Percentiles rank a stretch among this genome's conserved stretches.
Conservation (phyloP, 108 stramenopile genomes). For the Cyclotella kingstonii region DNA sequence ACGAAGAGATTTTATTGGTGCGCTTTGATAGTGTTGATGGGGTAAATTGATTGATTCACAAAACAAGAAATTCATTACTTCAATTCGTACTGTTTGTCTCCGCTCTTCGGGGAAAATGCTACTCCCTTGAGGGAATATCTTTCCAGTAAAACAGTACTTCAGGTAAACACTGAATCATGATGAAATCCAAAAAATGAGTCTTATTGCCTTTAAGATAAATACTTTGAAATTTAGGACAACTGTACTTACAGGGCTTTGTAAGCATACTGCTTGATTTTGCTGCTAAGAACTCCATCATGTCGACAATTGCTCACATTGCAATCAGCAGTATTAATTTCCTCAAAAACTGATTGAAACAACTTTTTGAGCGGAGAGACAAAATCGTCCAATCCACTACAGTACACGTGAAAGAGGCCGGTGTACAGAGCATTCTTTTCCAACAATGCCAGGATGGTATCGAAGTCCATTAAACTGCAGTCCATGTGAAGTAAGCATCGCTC, state of each 20-base stretch:
- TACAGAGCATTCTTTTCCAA: constrained; percentile 76
- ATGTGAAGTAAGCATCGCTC: constrained; percentile 90
- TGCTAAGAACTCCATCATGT: constrained; percentile 46
- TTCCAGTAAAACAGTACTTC: constrained; percentile 66
- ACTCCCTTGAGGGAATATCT: constrained; percentile 63
- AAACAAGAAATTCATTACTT: constrained; percentile 57
- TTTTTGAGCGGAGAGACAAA: constrained; percentile 74
- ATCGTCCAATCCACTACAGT: constrained; percentile 77
- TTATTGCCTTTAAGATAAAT: not conserved
- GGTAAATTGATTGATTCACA: constrained; percentile 34
- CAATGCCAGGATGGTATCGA: constrained; percentile 73
- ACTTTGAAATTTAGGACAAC: not conserved
- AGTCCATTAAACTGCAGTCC: constrained; percentile 86
- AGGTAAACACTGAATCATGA: constrained; percentile 52
- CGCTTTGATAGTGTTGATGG: not conserved
- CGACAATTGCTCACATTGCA: constrained; percentile 21
- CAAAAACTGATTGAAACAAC: constrained; percentile 62
- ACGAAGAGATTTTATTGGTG: constrained; percentile 8
- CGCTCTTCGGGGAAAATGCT: constrained; percentile 46
- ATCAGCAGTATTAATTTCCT: constrained; percentile 52
- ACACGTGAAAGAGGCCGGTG: constrained; percentile 80
- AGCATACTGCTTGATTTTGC: constrained; percentile 56
- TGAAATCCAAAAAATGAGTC: constrained; percentile 3
- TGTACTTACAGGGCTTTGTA: constrained; percentile 62
- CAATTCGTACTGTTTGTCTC: constrained; percentile 36